Evolutionary conservation across 805 yeast species (phyloP).

Genomic region (Starmerella powellii): DNA sequence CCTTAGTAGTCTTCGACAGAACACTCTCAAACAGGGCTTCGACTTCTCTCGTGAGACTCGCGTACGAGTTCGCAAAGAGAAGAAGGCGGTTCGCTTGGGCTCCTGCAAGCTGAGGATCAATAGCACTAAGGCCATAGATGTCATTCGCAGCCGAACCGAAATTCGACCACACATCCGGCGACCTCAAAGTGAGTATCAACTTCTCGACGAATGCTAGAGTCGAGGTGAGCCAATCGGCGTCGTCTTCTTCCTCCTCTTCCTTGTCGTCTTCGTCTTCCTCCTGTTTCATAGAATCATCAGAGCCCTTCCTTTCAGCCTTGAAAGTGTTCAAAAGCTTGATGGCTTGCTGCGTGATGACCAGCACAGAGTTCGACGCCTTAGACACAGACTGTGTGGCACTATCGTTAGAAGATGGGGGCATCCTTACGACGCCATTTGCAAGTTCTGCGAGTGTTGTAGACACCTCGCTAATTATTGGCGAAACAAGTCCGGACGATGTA

Average conservation of each 20-base stretch:
- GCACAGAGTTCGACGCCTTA: conserved; percentile 43
- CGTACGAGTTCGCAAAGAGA: conserved; percentile 55
- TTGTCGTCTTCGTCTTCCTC: background rate
- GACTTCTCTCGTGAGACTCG: conserved; percentile 36
- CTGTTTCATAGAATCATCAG: too few relatives aligned
- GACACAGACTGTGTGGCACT: conserved; percentile 30
- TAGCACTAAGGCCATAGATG: conserved; percentile 23
- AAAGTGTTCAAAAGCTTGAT: conserved; percentile 19
- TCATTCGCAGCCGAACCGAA: conserved; percentile 29
- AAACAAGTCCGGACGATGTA: too few relatives aligned
- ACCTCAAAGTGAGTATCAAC: conserved; percentile 36
- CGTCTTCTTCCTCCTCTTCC: conserved; percentile 41
- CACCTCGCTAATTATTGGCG: too few relatives aligned
- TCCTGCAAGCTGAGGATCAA: conserved; percentile 30
- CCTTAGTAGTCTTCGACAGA: conserved; percentile 46
- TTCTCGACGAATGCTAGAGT: conserved; percentile 37
- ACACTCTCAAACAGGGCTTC: conserved; percentile 36
- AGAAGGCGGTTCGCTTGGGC: conserved; percentile 36
- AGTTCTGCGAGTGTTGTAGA: too few relatives aligned
- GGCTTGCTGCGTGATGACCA: conserved; percentile 54
- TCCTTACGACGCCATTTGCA: background rate
- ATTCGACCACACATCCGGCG: conserved; percentile 28
- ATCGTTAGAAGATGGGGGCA: background rate
- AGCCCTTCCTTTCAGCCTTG: background rate
- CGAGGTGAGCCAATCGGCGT: conserved; percentile 48